Conservation (phyloP, 164 flowering plant species). For the Sextonia rubra region DNA sequence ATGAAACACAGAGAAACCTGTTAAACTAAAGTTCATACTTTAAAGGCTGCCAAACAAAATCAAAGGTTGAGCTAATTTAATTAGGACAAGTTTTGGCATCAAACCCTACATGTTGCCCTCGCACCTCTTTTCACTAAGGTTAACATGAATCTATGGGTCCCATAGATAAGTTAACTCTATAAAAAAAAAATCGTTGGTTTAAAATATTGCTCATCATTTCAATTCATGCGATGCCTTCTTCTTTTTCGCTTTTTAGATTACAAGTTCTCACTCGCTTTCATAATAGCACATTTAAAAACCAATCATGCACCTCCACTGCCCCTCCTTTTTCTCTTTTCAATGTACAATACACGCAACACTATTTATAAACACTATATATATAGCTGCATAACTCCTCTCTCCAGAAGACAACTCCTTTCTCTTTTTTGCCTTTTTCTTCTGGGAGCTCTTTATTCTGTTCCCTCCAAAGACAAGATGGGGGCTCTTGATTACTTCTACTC, state of each 20-base stretch:
- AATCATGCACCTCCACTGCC: conserved; percentile 5
- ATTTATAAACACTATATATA: too few relatives aligned
- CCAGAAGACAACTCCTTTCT: not conserved
- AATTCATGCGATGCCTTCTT: not conserved
- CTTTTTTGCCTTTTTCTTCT: conserved; percentile 10
- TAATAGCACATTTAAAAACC: not conserved
- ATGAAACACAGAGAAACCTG: too few relatives aligned
- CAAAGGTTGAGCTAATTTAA: too few relatives aligned
- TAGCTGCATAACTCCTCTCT: not conserved
- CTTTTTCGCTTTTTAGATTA: too few relatives aligned
- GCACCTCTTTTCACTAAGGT: too few relatives aligned
- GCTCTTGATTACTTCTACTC: conserved; percentile 55
- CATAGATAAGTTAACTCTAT: too few relatives aligned
- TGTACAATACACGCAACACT: not conserved
- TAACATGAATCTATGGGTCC: too few relatives aligned
- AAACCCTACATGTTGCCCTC: too few relatives aligned
- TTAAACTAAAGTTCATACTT: too few relatives aligned
- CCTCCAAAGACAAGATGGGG: conserved; percentile 38
- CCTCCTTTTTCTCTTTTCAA: not conserved
- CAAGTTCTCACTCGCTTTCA: not conserved
- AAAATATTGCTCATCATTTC: not conserved
- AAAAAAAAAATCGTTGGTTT: too few relatives aligned
- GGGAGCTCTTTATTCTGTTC: not conserved
- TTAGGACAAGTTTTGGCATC: too few relatives aligned
- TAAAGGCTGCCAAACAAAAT: too few relatives aligned